Evolutionary conservation across 768 basidiomycete genomes (phyloP).

Genomic region (Ramaria sp.): DNA sequence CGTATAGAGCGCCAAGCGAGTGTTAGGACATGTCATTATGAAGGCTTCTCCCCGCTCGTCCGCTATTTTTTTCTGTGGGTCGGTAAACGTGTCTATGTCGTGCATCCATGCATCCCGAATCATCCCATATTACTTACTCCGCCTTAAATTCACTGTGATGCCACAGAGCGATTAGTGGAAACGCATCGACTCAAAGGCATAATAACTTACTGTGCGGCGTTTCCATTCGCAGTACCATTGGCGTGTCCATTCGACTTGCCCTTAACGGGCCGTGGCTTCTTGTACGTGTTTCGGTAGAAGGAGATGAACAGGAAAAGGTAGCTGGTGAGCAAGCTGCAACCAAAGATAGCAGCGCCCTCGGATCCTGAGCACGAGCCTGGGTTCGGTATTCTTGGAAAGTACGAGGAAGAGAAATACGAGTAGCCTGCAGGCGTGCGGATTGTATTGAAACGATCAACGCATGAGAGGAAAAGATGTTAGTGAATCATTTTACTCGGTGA

Average conservation of each 20-base stretch:
- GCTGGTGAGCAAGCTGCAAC: constrained; percentile 77
- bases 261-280: constrained; percentile 36
- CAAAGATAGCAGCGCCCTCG: constrained; percentile 79
- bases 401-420: constrained; percentile 64
- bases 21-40: constrained; percentile 6
- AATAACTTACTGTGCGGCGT: not conserved
- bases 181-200: not conserved
- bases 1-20: not conserved
- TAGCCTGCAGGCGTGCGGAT: constrained; percentile 36
- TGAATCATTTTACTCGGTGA: constrained; percentile 21
- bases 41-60: not conserved
- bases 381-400: constrained; percentile 48
- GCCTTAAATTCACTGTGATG: not conserved
- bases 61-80: not conserved
- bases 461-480: not conserved
- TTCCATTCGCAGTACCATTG: not conserved
- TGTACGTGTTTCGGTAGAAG: constrained; percentile 82
- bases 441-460: constrained; percentile 4
- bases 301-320: constrained; percentile 96
- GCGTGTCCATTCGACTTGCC: constrained; percentile 31
- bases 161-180: not conserved
- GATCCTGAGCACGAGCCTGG: constrained; percentile 81
- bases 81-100: not conserved
- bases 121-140: not conserved
- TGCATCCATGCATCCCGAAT: not conserved